Evolutionary conservation across 2,329 filamentous ascomycete species (phyloP), one percentile per base, ranked within the genome.

Genomic region (Colletotrichum coccodes): DNA sequence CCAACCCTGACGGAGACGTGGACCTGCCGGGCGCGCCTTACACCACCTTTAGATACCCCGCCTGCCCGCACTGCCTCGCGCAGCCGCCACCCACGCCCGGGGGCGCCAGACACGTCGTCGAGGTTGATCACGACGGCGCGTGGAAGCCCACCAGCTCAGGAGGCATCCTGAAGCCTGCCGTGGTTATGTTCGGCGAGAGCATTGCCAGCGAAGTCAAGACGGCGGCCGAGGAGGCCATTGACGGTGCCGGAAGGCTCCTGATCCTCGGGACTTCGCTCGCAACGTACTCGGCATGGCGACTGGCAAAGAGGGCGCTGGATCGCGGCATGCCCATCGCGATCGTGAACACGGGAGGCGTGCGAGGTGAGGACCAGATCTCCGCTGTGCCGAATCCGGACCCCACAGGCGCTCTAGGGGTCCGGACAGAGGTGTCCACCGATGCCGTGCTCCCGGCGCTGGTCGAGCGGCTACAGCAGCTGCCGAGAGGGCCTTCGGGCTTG

Each of bases 171-270:
- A 98, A 98, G 77, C 96, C 96, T 4, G 93, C 93, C 1, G 95
- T 99, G 2, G 91, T 95, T 74, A 98, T 98, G 94, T 98, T 98
- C 78, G 96, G 96, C 18, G 96, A 98, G 80, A 95, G 90, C 68
- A 97, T 98, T 57, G 84, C 88, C 0, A 79, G 81, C 1, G 75
- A 81, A 1, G 90, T 95, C 40, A 98, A 97, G 78, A 79, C 83
- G 1, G 90, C 90, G 0, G 95, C 95, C 1, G 95, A 98, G 76
- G 82, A 89, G 32, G 92, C 92, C 14, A 89, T 98, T 57, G 93
- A 98, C 75, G 86, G 87, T 32, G 92, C 94, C 1, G 90, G 90
- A 6, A 89, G 89, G 68, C 80, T 98, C 40, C 83, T 98, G 26
- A 87, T 98, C 9, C 79, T 98, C 18, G 96, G 95, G 4, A 98